Evolutionary conservation across 768 basidiomycete species (phyloP), one percentile per base, ranked within the genome.

Genomic region (Gyrodon lividus): DNA sequence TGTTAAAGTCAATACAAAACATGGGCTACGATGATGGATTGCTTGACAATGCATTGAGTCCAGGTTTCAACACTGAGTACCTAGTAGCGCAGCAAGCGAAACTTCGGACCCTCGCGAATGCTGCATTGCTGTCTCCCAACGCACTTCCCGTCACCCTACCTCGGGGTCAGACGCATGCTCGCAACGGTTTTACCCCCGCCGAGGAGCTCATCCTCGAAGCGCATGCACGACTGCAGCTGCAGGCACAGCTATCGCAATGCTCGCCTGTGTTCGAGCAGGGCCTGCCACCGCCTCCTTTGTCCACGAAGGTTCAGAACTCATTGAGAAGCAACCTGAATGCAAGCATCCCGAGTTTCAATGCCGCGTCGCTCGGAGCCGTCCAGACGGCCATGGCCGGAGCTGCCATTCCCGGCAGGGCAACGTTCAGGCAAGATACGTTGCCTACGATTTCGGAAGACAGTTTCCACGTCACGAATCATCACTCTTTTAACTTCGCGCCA

Each of bases 161-260:
- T 48, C 66, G 67, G 13, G 56, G 59, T 7, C 68, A 71, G 39
- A 43, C 65, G 14, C 74, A 74, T 35, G 71, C 76, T 6, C 67
- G 70, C 26, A 74, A 78, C 1, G 86, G 86, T 2, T 89, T 82
- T 56, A 89, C 87, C 0, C 73, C 84, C 2, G 74, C 86, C 0
- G 87, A 89, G 62, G 81, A 85, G 65, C 77, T 80, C 54, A 81
- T 88, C 44, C 77, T 89, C 62, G 83, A 77, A 49, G 82, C 67
- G 54, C 83, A 67, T 72, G 76, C 67, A 30, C 57, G 55, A 53
- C 58, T 66, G 30, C 66, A 60, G 24, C 24, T 58, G 9, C 58
- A 59, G 22, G 39, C 51, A 6, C 52, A 48, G 17, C n/a, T 53
- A 30, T 23, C 61, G 6, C 52, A 43, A 28, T 17, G 55, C 9